A percentile compares a stretch with the other conserved stretches of the same genome.
phyloP scores from a whole-genome alignment of 1,284 basidiomycete genomes.

The Trametes pubescens region DNA sequence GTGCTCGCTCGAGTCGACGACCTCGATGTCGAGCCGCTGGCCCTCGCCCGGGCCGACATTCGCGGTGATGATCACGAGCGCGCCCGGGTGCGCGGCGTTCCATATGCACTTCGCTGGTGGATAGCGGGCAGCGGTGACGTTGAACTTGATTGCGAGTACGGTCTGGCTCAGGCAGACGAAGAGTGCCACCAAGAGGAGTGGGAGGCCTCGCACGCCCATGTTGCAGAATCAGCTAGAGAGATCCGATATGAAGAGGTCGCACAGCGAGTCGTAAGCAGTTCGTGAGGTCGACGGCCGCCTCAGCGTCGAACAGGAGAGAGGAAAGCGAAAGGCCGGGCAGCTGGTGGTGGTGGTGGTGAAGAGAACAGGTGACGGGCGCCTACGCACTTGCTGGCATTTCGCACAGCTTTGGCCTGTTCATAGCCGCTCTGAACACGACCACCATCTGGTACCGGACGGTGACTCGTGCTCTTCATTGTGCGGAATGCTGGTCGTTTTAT shows the following conservation, averaged over 20 bases:
- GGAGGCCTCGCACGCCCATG: constrained; percentile 24
- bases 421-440: too few species aligned
- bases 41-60: constrained; percentile 79
- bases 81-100: constrained; percentile 88
- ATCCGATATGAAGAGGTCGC: not conserved
- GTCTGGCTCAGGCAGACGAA: constrained; percentile 40
- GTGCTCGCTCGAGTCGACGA: constrained; percentile 88
- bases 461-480: too few species aligned
- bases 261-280: constrained; percentile 6
- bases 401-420: not conserved
- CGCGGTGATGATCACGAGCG: constrained; percentile 94
- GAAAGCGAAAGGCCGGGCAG: too few species aligned
- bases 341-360: constrained; percentile 1
- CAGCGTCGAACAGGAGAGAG: constrained; percentile 15
- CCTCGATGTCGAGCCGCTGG: constrained; percentile 92
- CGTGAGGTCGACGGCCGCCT: constrained; percentile 11
- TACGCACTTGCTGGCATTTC: constrained; percentile 13
- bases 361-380: constrained; percentile 11
- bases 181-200: constrained; percentile 43
- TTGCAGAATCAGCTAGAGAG: not conserved
- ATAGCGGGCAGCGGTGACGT: constrained; percentile 70
- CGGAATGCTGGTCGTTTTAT: too few species aligned
- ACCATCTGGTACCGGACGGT: too few species aligned
- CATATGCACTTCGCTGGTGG: constrained; percentile 89
- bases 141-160: constrained; percentile 83